These are phyloP conservation scores for Maudiozyma turicensis DNA, from an alignment of 805 yeast species.

Conservation along the genomic window DNA sequence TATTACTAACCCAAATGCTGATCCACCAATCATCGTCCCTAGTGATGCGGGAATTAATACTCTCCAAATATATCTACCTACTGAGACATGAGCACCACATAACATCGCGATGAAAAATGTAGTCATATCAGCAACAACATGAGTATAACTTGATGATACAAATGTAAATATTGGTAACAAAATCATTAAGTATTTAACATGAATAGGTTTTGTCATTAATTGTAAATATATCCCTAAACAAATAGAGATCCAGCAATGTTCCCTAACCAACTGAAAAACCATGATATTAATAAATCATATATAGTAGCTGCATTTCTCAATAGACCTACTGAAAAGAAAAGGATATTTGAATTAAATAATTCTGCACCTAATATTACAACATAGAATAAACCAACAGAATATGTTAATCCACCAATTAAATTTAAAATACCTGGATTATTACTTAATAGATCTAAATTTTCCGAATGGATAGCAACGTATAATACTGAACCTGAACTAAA, in stretches of 20 bases:
- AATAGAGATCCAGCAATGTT: constrained; percentile 58
- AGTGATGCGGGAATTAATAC: constrained; percentile 57
- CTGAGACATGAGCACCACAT: constrained; percentile 54
- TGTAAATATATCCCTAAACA: constrained; percentile 67
- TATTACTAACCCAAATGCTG: constrained; percentile 48
- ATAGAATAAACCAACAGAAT: constrained; percentile 64
- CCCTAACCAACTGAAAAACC: constrained; percentile 58
- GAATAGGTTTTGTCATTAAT: constrained; percentile 68
- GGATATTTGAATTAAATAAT: constrained; percentile 61
- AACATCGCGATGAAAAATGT: constrained; percentile 55
- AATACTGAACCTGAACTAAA: constrained; percentile 71
- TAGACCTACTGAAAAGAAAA: constrained; percentile 61
- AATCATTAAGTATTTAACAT: constrained; percentile 60
- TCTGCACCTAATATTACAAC: constrained; percentile 72
- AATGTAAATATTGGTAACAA: constrained; percentile 64
- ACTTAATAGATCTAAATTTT: constrained; percentile 35
- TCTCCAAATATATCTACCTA: constrained; percentile 63
- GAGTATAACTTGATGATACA: constrained; percentile 71
- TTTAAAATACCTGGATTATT: constrained; percentile 44
- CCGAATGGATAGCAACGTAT: constrained; percentile 44
- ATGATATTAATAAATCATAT: constrained; percentile 52
- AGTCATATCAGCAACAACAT: constrained; percentile 77
- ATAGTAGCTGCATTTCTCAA: constrained; percentile 61
- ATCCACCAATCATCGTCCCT: constrained; percentile 78
- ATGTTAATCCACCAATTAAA: constrained; percentile 50